These are phyloP conservation scores for Ambrosiella cleistominuta DNA, from an alignment of 2,329 filamentous ascomycete species.

Conservation along the genomic window DNA sequence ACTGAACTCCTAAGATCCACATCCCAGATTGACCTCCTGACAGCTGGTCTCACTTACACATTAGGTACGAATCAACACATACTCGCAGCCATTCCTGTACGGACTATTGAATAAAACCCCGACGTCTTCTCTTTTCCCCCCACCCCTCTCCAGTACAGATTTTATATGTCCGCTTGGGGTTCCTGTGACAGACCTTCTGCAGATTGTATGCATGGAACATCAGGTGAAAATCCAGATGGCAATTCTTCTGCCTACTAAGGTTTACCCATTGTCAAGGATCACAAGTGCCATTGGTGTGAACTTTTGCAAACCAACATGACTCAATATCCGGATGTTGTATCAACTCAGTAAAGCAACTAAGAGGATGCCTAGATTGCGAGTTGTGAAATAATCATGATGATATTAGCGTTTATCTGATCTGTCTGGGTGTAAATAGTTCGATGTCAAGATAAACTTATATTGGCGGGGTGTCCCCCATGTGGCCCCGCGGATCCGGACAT, in stretches of 20 bases:
- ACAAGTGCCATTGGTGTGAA: not conserved
- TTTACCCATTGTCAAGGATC: not conserved
- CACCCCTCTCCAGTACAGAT: not conserved
- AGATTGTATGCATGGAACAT: not conserved
- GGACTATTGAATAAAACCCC: not conserved
- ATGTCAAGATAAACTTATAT: not conserved
- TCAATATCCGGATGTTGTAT: not conserved
- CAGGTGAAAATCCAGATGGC: not conserved
- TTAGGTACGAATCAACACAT: constrained; percentile 24
- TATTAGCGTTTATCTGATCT: not conserved
- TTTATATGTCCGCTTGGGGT: too few species aligned
- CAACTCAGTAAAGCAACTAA: not conserved
- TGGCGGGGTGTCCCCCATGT: constrained; percentile 5
- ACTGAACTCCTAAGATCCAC: constrained; percentile 18
- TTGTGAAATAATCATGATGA: not conserved
- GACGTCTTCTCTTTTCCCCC: not conserved
- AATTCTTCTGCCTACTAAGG: not conserved
- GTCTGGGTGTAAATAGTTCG: not conserved
- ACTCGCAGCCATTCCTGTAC: not conserved
- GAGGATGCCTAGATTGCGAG: not conserved
- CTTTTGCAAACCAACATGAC: not conserved
- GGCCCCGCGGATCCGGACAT: not conserved
- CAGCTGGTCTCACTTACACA: constrained; percentile 27
- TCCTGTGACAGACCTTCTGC: not conserved
- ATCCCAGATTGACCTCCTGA: constrained; percentile 21